Conservation (phyloP, 805 yeast species). For the Candida nonsorbophila region DNA sequence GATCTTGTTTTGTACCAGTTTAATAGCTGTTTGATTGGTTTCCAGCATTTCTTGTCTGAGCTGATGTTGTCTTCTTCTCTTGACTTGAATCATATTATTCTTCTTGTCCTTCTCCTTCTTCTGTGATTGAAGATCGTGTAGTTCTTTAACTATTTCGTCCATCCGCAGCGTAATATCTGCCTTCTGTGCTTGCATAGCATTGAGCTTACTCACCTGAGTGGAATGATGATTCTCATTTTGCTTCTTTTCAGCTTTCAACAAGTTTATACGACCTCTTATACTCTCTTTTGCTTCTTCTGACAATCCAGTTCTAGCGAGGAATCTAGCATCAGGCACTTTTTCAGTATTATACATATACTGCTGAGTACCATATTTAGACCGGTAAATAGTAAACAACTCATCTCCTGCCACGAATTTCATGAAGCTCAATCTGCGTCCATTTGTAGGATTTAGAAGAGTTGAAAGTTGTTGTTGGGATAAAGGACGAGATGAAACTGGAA, state of each 20-base stretch:
- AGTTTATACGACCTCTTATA: slow-evolving; percentile 1
- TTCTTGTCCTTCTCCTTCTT: too few species aligned
- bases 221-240: too few species aligned
- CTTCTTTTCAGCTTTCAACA: slow-evolving; percentile 1
- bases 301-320: slow-evolving; percentile 28
- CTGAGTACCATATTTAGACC: slow-evolving; percentile 61
- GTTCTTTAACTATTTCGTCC: too few species aligned
- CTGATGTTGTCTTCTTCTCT: too few species aligned
- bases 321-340: slow-evolving; percentile 20
- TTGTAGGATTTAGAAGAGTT: slow-evolving; percentile 25
- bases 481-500: slow-evolving; percentile 59
- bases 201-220: too few species aligned
- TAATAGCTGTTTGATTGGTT: too few species aligned
- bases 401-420: slow-evolving; percentile 58
- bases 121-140: too few species aligned
- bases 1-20: too few species aligned
- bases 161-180: too few species aligned
- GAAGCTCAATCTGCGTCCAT: slow-evolving; percentile 41
- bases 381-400: slow-evolving; percentile 42
- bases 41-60: too few species aligned
- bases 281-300: slow-evolving; percentile 13
- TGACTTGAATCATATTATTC: too few species aligned
- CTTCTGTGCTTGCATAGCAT: too few species aligned
- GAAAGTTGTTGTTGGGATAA: slow-evolving; percentile 37
- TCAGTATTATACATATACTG: slow-evolving; percentile 45